These are phyloP conservation scores for Pelargonium citronellum DNA, from an alignment of 441 rosid genomes.

Conservation along the genomic window DNA sequence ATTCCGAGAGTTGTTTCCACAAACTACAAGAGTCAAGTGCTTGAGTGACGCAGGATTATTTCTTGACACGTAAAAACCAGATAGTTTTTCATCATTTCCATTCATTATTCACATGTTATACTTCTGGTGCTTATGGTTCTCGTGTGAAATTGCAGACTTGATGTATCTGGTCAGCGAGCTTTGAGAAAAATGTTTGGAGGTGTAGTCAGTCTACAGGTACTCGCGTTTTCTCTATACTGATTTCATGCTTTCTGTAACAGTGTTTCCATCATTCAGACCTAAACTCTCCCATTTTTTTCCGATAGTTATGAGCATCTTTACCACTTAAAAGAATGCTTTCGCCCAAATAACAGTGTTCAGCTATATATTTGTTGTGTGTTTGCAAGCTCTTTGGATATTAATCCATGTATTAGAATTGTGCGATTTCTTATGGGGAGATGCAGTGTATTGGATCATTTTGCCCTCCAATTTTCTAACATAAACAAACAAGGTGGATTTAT, in stretches of 20 bases:
- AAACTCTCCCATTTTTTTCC: neutral
- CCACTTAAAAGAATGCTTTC: neutral
- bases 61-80: constrained; percentile 51
- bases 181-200: constrained; percentile 58
- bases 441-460: neutral
- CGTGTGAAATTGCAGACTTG: constrained; percentile 42
- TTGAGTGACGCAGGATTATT: constrained; percentile 91
- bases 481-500: no score
- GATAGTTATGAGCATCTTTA: neutral
- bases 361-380: neutral
- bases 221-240: neutral
- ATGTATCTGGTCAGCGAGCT: constrained; percentile 68
- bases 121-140: constrained; percentile 13
- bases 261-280: neutral
- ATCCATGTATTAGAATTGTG: no score
- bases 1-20: constrained; percentile 51
- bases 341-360: neutral
- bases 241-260: neutral
- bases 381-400: no score
- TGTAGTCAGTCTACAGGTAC: constrained; percentile 32
- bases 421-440: neutral
- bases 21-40: constrained; percentile 65
- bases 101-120: neutral
- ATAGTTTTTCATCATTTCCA: neutral
- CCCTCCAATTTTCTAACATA: neutral